phyloP scores from a whole-genome alignment of 371 early-diverging fungal species.

The Conidiobolus incongruus region DNA sequence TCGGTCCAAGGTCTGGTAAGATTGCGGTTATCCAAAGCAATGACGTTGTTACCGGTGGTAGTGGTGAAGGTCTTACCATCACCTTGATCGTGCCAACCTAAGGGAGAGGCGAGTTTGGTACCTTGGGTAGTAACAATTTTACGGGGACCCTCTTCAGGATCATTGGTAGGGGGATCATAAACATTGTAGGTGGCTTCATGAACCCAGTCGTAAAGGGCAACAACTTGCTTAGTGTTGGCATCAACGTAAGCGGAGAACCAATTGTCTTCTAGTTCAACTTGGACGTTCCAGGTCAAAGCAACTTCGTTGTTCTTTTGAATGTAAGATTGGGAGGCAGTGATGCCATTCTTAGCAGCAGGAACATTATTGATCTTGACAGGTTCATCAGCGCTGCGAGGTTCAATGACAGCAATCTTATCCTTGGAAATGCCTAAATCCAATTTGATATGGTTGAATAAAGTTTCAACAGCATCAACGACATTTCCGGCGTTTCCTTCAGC shows the following conservation, averaged over 20 bases:
- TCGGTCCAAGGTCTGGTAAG: constrained; percentile 4
- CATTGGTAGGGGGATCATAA: neutral
- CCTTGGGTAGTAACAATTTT: neutral
- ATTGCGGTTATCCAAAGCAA: constrained; percentile 35
- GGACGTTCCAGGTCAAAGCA: neutral
- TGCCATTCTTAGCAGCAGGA: neutral
- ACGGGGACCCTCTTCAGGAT: neutral
- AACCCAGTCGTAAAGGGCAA: neutral
- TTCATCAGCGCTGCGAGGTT: too few relatives aligned
- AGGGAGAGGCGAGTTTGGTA: constrained; percentile 1
- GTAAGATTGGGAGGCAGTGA: neutral
- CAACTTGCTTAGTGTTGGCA: neutral
- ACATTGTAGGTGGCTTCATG: neutral
- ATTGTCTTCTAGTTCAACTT: neutral
- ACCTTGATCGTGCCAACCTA: neutral
- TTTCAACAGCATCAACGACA: too few relatives aligned
- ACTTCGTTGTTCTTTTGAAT: neutral
- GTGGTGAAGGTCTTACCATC: neutral
- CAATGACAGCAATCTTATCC: too few relatives aligned
- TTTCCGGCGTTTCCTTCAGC: too few relatives aligned
- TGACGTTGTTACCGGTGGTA: constrained; percentile 60
- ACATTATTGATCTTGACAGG: neutral
- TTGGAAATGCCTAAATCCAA: too few relatives aligned
- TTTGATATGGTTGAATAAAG: too few relatives aligned
- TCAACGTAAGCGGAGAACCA: neutral